Evolutionary conservation across 345 rosid genomes (phyloP), one percentile per base, ranked within the genome.

Genomic region (Trapa incisa): DNA sequence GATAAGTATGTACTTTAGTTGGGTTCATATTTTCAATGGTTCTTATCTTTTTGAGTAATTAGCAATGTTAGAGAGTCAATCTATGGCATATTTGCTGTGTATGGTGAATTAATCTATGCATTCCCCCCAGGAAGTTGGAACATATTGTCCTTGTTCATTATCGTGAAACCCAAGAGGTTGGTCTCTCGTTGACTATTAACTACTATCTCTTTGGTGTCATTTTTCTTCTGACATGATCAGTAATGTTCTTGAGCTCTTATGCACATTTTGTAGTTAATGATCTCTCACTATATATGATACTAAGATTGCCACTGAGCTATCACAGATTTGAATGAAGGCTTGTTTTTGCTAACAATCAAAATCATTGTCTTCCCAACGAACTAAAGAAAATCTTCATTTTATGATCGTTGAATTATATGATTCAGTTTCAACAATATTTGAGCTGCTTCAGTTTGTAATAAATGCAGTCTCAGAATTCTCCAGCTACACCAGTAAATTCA

Each of bases 91-190:
- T 58, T 58, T 58, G 10, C 37, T 35, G 37, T 15, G 33, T 57
- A 15, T 57, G 37, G 36, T 50, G 72, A 47, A 57, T 54, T 69
- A 50, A 47, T 32, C 57, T 43, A 38, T 45, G 0, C 14, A 77
- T 61, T 63, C 50, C 68, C 76, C 67, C 7, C 84, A 94, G 99
- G 93, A 74, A 76, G 74, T 75, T 84, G 67, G 99, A 94, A 70
- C 86, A 94, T 77, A 84, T 87, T 37, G 99, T 94, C 77, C 99
- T 94, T 67, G 99, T 94, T 70, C 99, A 94, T 77, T 94, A 94
- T 72, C 99, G 99, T 58, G 96, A 91, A 73, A 94, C 96, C 65
- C 86, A 78, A 68, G 99, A 91, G 99, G 99, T 94, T 77, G 69
- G 90, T 80, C 37, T 58, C 63, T 58, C 60, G n/a, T 66, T 9